Conservation (phyloP, 2,329 filamentous ascomycete genomes). For the Diplodia corticola region DNA sequence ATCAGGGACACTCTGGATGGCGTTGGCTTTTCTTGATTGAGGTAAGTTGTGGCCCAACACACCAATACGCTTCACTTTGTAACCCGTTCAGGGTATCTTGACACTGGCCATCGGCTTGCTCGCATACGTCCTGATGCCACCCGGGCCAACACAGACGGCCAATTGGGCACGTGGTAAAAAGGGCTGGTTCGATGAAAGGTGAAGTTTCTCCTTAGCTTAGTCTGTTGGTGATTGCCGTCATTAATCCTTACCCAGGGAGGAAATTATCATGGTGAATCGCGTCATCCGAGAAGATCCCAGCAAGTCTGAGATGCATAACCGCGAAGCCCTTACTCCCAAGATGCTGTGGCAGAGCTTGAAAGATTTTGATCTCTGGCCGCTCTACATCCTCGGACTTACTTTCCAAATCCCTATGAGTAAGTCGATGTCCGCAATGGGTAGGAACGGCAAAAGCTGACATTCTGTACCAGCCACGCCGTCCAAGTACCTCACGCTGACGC, state of each 20-base stretch:
- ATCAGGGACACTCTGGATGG: slow-evolving; percentile 16
- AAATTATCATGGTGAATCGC: slow-evolving; percentile 32
- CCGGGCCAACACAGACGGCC: slow-evolving; percentile 32
- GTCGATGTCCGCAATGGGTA: not conserved
- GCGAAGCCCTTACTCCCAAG: slow-evolving; percentile 29
- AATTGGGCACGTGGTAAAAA: slow-evolving; percentile 37
- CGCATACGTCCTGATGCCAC: slow-evolving; percentile 29
- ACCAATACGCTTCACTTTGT: not conserved
- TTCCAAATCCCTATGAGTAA: slow-evolving; percentile 28
- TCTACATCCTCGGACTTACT: slow-evolving; percentile 28
- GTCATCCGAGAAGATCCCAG: slow-evolving; percentile 31
- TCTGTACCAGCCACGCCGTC: slow-evolving; percentile 20
- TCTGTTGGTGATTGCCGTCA: not conserved
- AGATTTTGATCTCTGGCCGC: slow-evolving; percentile 31
- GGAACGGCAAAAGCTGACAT: not conserved
- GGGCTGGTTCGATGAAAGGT: slow-evolving; percentile 29
- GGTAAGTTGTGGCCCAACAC: not conserved
- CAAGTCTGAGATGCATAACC: slow-evolving; percentile 33
- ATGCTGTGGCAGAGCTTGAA: slow-evolving; percentile 28
- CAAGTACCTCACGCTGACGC: slow-evolving; percentile 30
- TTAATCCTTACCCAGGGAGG: slow-evolving; percentile 22
- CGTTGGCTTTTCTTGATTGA: slow-evolving; percentile 16
- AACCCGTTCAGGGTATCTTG: slow-evolving; percentile 26
- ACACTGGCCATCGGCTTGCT: slow-evolving; percentile 27
- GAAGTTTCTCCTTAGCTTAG: not conserved